Base-by-base conservation (phyloP, 2,329 filamentous ascomycete genomes). In the Aspergillus pseudoviridinutans region DNA sequence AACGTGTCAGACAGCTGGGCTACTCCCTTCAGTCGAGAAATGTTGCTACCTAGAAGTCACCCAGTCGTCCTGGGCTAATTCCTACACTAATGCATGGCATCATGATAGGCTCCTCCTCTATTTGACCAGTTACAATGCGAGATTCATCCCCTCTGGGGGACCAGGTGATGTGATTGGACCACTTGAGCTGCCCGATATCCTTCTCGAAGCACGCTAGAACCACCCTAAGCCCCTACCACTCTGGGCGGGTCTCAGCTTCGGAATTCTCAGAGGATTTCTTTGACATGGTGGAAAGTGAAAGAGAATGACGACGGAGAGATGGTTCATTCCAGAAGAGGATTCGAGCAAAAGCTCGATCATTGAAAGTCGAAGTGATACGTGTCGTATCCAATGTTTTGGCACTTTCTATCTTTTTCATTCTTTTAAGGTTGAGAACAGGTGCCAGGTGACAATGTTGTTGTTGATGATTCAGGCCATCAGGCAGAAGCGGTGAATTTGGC, bases 141-240 rank as follows among this genome's bases (percentile, higher is more conserved):
- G 22, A 47, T 27, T 47, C 10, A 25, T 27, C 3, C 14, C 12
- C 24, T 20, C 42, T 12, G 12, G 8, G 44, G 44, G 44, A 22
- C 44, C 44, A 47, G 24, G 14, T 14, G 10, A 24, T 47, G 22
- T 47, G 12, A 47, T 47, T 47, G 44, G 44, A 12, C 44, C 22
- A 20, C 3, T 44, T 20, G 61, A 58, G 54, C 50, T 59, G 35
- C 9, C 46, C 53, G 56, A 42, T 35, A 49, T 29, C 32, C 44
- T 68, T 68, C 65, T 66, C 50, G 66, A 69, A 69, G 49, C 55
- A 29, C 63, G 59, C 64, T 68, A 68, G 66, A 69, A 68, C 54
- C n/a, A n/a, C 49, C n/a, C n/a, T 25, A 25, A 25, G 1, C 25
- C 4, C 25, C 4, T 20, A 42, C 35, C 51, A 52, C 49, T 20